Conservation (phyloP, 768 basidiomycete species). For the Boletus speciosus region DNA sequence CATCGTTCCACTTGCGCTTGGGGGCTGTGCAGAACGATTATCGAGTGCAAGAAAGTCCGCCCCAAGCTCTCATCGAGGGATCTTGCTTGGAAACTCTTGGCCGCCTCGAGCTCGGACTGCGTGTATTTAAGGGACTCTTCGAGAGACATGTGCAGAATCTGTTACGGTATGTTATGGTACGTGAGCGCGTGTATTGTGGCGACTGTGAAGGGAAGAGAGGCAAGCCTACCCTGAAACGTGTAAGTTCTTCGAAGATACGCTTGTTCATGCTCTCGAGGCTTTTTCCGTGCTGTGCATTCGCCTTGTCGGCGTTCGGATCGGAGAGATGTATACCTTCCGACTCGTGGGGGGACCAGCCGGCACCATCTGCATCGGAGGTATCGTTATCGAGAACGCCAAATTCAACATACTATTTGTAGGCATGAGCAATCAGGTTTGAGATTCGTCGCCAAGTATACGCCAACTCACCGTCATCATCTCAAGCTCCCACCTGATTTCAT, state of each 20-base stretch:
- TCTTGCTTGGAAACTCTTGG: constrained; percentile 76
- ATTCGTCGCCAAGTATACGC: too few species aligned
- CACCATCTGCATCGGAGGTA: constrained; percentile 54
- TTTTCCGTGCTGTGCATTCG: constrained; percentile 69
- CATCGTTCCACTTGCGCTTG: too few species aligned
- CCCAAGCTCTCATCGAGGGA: constrained; percentile 85
- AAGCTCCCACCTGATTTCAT: constrained; percentile 95
- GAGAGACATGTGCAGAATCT: constrained; percentile 71
- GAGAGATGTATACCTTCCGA: constrained; percentile 68
- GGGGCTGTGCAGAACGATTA: constrained; percentile 30
- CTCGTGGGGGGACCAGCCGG: constrained; percentile 38
- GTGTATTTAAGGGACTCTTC: constrained; percentile 60
- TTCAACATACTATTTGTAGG: constrained; percentile 77
- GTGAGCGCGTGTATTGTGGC: not conserved
- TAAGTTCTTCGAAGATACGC: constrained; percentile 88
- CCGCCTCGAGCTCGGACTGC: constrained; percentile 44
- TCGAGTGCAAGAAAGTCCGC: constrained; percentile 86
- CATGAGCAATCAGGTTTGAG: not conserved
- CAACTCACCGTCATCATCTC: constrained; percentile 91
- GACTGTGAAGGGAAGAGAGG: not conserved
- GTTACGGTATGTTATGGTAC: too few species aligned
- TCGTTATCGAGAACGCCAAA: constrained; percentile 82
- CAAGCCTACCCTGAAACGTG: constrained; percentile 71
- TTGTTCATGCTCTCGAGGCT: constrained; percentile 95
- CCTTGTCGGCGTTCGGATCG: constrained; percentile 85